phyloP scores from a whole-genome alignment of 371 early-diverging fungal genomes.

The Encephalitozoon cuniculi region DNA sequence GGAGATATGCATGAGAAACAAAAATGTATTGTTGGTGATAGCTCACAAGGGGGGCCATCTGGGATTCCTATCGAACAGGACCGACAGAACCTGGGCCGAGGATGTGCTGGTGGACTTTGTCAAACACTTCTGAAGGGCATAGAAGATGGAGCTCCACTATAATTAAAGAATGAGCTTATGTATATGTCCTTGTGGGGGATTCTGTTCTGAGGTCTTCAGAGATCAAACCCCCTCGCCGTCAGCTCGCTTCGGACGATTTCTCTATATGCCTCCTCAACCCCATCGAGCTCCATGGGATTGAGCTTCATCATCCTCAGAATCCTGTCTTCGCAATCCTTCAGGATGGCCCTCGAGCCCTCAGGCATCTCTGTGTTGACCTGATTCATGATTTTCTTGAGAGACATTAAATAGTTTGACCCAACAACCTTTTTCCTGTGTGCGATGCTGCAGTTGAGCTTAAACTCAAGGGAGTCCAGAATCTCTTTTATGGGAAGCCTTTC shows the following conservation, averaged over 20 bases:
- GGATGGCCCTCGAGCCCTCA: neutral
- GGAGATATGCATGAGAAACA: constrained; percentile 68
- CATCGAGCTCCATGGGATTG: constrained; percentile 5
- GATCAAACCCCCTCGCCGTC: neutral
- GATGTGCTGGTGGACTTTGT: constrained; percentile 48
- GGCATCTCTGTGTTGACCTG: neutral
- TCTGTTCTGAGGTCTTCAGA: neutral
- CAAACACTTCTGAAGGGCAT: neutral
- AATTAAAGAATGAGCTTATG: neutral
- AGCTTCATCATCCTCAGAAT: constrained; percentile 18
- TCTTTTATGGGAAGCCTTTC: neutral
- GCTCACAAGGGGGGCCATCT: constrained; percentile 79
- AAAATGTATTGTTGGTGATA: constrained; percentile 72
- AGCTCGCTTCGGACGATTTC: constrained; percentile 19
- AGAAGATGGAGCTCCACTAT: neutral
- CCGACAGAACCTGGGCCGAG: constrained; percentile 46
- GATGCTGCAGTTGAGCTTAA: neutral
- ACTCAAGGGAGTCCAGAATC: constrained; percentile 10
- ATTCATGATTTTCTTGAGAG: constrained; percentile 28
- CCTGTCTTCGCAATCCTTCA: constrained; percentile 37
- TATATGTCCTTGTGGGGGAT: neutral
- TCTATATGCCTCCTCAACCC: constrained; percentile 24
- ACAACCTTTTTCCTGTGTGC: constrained; percentile 36
- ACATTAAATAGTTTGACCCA: constrained; percentile 6
- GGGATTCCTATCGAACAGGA: constrained; percentile 64